A percentile compares a stretch with the other conserved stretches of the same genome.
These are phyloP conservation scores for Penicillium macrosclerotiorum DNA, from an alignment of 495 filamentous ascomycete species.

Conservation along the genomic window DNA sequence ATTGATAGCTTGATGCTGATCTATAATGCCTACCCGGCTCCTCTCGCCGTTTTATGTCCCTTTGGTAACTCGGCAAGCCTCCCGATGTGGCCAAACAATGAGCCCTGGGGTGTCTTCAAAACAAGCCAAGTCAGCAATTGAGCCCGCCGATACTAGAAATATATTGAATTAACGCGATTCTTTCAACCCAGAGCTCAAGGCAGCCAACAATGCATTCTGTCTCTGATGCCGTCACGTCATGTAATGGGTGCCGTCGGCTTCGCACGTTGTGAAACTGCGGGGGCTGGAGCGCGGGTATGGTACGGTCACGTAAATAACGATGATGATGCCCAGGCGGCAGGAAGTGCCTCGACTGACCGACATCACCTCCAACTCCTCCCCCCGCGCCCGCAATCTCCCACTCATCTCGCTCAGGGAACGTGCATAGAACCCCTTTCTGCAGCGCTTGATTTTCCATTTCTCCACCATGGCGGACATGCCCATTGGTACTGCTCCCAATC, in stretches of 20 bases:
- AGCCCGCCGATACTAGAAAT: no score
- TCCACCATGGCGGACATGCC: conserved; percentile 66
- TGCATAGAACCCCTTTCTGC: conserved; percentile 2
- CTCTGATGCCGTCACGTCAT: conserved; percentile 12
- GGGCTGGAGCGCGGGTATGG: conserved; percentile 21
- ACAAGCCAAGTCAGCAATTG: no score
- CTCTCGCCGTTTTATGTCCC: no score
- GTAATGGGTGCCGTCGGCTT: conserved; percentile 21
- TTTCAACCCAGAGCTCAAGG: not conserved
- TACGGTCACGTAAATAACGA: conserved; percentile 35
- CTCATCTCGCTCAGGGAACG: conserved; percentile 20
- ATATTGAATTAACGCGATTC: not conserved
- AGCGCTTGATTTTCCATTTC: conserved; percentile 8
- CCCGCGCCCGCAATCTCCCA: no score
- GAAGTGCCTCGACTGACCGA: conserved; percentile 19
- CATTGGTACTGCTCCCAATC: conserved; percentile 54
- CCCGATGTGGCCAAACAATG: no score
- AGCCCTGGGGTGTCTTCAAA: no score
- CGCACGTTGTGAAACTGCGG: conserved; percentile 22
- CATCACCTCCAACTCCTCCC: no score
- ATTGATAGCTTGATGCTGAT: no score
- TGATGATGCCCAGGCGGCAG: conserved; percentile 22
- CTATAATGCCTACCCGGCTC: no score
- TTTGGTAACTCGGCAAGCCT: no score
- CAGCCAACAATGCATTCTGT: not conserved